Base-by-base conservation (phyloP, 225 moss, liverwort and hornwort species). In the Bryum argenteum region DNA sequence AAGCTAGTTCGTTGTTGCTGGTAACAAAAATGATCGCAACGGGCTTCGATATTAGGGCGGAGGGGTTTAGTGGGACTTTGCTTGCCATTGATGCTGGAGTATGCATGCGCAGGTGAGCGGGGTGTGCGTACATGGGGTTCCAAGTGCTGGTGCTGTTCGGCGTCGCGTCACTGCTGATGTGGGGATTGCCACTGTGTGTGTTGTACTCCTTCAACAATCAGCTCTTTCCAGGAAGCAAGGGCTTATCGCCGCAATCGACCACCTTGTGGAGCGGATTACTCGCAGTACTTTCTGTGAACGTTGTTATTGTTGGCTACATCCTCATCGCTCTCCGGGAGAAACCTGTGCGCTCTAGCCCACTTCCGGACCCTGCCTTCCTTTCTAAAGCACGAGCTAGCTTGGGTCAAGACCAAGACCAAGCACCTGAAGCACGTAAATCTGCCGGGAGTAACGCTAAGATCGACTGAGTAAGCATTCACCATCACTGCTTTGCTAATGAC, bases 191-290 rank as follows among this genome's bases (percentile, higher is more conserved):
- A 6, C 79, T 93, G 22, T 84, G 67, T 58, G 84, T 93, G 58
- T 64, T 93, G 23, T 88, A 81, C 75, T 83, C 73, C 24, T 91
- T 93, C 76, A 89, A 93, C 66, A 75, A 81, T 41, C 86, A 93
- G 79, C 67, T 89, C 23, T 76, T 91, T 12, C 88, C 93, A 13
- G 89, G 89, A 54, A 78, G 87, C 47, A 78, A 84, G 38, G 80
- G 71, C 20, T 67, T 93, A 68, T 93, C 93, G 19, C 82, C 85
- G 9, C 77, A 75, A 69, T 87, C 91, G 71, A 78, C 81, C 13
- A 93, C 93, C 43, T 74, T 93, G 72, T 91, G 91, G 89, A 91
- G 93, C 61, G 93, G 93, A 42, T 80, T 82, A 9, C 63, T 93
- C 14, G 93, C 93, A 8, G 93, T 93, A 0, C 60, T 93, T 19